Evolutionary conservation across 192 early-diverging fungal species (phyloP), one percentile per base, ranked within the genome.

Genomic region (Gigaspora rosea): DNA sequence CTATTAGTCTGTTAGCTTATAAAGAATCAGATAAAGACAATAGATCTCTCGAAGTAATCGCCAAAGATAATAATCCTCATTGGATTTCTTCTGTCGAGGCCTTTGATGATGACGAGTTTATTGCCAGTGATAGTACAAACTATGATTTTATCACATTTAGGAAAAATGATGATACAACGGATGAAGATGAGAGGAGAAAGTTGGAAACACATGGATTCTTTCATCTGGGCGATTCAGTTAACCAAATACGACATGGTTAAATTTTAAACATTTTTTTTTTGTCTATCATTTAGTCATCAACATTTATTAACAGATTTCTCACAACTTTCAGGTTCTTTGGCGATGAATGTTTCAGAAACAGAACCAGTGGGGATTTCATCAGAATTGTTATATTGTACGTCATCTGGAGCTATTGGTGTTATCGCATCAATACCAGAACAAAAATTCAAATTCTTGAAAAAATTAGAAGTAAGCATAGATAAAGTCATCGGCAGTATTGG

Each of bases 151-250:
- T 92, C 48, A 85, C 89, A 8, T 64, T 91, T 32, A 70, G 84
- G 41, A 83, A 81, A 67, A 85, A 86, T 71, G 82, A 79, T 13
- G 90, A 92, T 54, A 80, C 78, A 8, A 50, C 79, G 32, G 78
- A 46, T 18, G 92, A 92, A 22, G 84, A 86, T 20, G 87, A 91
- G 32, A 74, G 83, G 32, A 73, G 78, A 16, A 75, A 83, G 62
- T 78, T 97, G 66, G 83, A 85, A 50, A 79, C 88, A 15, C 80
- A 85, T 72, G 94, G 88, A n/a, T 84, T 86, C 62, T 95, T 82
- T 80, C 94, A 95, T 75, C 33, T 97, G 50, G 95, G 95, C 32
- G 92, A 96, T 69, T 80, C 85, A 41, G 85, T 98, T 77, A 97
- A 96, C 79, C 83, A 88, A 10, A 88, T 98, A 52, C 81, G 89